Conservation (phyloP, 805 yeast genomes). For the Pichia californica region DNA sequence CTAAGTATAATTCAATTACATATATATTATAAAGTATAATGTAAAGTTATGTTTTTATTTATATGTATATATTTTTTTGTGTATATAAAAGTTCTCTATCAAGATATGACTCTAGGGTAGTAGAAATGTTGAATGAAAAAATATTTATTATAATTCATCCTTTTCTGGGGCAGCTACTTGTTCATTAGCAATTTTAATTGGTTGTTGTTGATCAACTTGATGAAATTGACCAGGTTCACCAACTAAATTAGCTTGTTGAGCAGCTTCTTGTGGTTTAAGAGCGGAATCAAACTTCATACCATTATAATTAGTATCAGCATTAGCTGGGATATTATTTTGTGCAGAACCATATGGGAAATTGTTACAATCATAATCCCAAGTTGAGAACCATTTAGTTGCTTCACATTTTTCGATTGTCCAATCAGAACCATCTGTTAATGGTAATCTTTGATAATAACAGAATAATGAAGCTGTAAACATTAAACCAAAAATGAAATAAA, state of each 20-base stretch:
- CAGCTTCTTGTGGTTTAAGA: slow-evolving; percentile 8
- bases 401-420: slow-evolving; percentile 74
- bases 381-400: slow-evolving; percentile 46
- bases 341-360: slow-evolving; percentile 34
- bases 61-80: too few species aligned
- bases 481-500: slow-evolving; percentile 38
- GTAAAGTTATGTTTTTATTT: too few species aligned
- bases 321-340: slow-evolving; percentile 4
- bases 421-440: slow-evolving; percentile 68
- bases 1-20: not conserved
- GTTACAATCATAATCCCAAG: slow-evolving; percentile 90
- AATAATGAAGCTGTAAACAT: slow-evolving; percentile 45
- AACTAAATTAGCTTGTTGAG: not conserved
- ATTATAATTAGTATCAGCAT: slow-evolving; percentile 8
- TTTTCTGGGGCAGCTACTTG: slow-evolving; percentile 1
- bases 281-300: slow-evolving; percentile 18
- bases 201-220: not conserved
- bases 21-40: not conserved
- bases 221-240: not conserved
- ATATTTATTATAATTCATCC: slow-evolving; percentile 7
- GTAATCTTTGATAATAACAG: slow-evolving; percentile 57
- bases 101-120: not conserved
- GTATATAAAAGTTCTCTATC: not conserved
- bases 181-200: not conserved
- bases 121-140: not conserved